These are phyloP conservation scores for Peronospora farinosa DNA, from an alignment of 352 stramenopile genomes.

Conservation along the genomic window DNA sequence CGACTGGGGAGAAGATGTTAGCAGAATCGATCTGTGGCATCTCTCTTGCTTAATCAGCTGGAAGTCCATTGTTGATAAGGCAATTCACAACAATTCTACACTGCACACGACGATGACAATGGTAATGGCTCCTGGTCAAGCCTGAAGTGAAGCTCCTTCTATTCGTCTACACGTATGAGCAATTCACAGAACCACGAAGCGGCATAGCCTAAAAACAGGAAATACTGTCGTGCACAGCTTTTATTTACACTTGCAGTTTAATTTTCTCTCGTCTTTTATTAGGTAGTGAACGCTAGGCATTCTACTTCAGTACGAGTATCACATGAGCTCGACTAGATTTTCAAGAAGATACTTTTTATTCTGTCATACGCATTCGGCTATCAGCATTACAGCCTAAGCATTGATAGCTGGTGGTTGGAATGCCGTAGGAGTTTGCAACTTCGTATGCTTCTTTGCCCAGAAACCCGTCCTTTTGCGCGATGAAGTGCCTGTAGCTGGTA, in stretches of 20 bases:
- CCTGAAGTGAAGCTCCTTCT: slow-evolving; percentile 4
- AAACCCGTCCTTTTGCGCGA: slow-evolving; percentile 32
- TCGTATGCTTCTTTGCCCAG: slow-evolving; percentile 54
- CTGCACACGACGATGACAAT: slow-evolving; percentile 19
- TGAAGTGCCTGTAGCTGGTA: slow-evolving; percentile 14
- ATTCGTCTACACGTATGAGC: slow-evolving; percentile 19
- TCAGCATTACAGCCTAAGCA: slow-evolving; percentile 16
- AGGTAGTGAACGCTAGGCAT: background rate
- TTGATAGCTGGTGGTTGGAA: slow-evolving; percentile 44
- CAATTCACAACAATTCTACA: slow-evolving; percentile 18
- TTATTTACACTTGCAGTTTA: slow-evolving; percentile 13
- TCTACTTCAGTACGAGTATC: too few relatives aligned
- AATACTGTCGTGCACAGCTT: slow-evolving; percentile 5
- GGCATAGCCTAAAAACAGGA: background rate
- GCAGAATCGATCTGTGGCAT: slow-evolving; percentile 8
- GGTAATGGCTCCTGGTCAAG: slow-evolving; percentile 6
- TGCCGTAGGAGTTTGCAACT: slow-evolving; percentile 40
- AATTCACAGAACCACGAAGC: slow-evolving; percentile 10
- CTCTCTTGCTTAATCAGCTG: slow-evolving; percentile 14
- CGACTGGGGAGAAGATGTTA: slow-evolving; percentile 12
- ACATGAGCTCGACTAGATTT: too few relatives aligned
- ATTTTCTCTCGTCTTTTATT: background rate
- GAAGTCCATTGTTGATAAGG: slow-evolving; percentile 8
- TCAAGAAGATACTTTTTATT: background rate
- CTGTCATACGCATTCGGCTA: background rate